Evolutionary conservation across 768 basidiomycete genomes (phyloP), one percentile per base, ranked within the genome.

Genomic region (Coprinopsis marcescibilis): DNA sequence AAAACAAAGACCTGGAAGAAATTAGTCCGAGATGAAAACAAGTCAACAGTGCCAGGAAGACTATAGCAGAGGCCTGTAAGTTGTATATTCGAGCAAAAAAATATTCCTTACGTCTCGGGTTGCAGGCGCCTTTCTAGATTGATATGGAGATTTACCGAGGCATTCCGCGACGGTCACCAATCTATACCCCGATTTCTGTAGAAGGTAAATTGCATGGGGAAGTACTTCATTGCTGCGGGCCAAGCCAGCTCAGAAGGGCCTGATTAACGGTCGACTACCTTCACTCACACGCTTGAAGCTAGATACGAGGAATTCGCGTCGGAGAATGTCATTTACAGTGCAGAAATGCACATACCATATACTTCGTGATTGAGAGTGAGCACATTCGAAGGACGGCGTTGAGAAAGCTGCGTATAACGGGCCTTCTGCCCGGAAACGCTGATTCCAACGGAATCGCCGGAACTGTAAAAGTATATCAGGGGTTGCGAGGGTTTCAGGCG

Each of bases 91-190:
- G 29, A 32, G n/a, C 29, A n/a, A 32, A n/a, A 8, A 32, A 32
- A 35, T 26, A 17, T 27, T 21, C 17, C 55, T 39, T 43, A 59
- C 58, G 27, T 50, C 49, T 12, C 55, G 44, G 1, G 36, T 14
- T 21, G 39, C 21, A 29, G 54, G 49, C 52, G 20, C 54, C 48
- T 10, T 35, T 33, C 1, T 21, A 50, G 27, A 50, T 11, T 64
- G 64, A 51, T 70, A 71, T 13, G 67, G 59, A 1, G 50, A 43
- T 35, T 51, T 43, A 13, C 65, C 67, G 6, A 72, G 54, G 45
- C 69, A 71, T 35, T 70, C 64, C 6, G 69, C 69, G 23, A 72
- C 48, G 8, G 68, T 68, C 36, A 72, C 70, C 23, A 72, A 58
- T 39, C 55, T 48, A 50, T 69, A 70, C 0, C 68, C 68, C 25